phyloP scores from a whole-genome alignment of 768 basidiomycete species.

The Russula virescens region DNA sequence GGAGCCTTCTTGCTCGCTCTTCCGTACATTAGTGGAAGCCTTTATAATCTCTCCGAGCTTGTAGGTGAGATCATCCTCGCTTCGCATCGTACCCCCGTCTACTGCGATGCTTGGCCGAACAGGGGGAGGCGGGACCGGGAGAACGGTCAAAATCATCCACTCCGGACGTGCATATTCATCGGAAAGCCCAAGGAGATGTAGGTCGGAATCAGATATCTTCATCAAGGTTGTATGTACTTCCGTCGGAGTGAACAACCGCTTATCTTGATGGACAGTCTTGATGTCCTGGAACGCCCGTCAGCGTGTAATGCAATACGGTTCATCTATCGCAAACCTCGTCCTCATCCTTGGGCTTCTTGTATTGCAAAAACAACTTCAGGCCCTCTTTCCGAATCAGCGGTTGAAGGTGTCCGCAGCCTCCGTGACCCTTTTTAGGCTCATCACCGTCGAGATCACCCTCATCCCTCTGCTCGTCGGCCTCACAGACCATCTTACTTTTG shows the following conservation, averaged over 20 bases:
- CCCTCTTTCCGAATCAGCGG: conserved; percentile 92
- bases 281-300: conserved; percentile 47
- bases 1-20: conserved; percentile 94
- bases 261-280: conserved; percentile 77
- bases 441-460: conserved; percentile 66
- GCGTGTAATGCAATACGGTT: conserved; percentile 11
- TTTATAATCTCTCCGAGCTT: conserved; percentile 97
- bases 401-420: conserved; percentile 94
- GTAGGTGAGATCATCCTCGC: conserved; percentile 98
- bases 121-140: conserved; percentile 96
- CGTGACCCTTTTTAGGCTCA: conserved; percentile 85
- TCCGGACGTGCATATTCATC: conserved; percentile 96
- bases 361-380: conserved; percentile 88
- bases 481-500: conserved; percentile 86
- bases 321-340: conserved; percentile 60
- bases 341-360: conserved; percentile 91
- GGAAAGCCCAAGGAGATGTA: conserved; percentile 84
- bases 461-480: conserved; percentile 82
- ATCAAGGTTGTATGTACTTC: conserved; percentile 94
- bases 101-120: conserved; percentile 97
- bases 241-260: conserved; percentile 72
- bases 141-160: conserved; percentile 99
- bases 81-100: conserved; percentile 93
- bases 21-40: conserved; percentile 84
- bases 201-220: conserved; percentile 88